A percentile compares a stretch with the other conserved stretches of the same genome.
These are phyloP conservation scores for Sugiyamaella lignohabitans DNA, from an alignment of 805 yeast genomes.

Conservation along the genomic window DNA sequence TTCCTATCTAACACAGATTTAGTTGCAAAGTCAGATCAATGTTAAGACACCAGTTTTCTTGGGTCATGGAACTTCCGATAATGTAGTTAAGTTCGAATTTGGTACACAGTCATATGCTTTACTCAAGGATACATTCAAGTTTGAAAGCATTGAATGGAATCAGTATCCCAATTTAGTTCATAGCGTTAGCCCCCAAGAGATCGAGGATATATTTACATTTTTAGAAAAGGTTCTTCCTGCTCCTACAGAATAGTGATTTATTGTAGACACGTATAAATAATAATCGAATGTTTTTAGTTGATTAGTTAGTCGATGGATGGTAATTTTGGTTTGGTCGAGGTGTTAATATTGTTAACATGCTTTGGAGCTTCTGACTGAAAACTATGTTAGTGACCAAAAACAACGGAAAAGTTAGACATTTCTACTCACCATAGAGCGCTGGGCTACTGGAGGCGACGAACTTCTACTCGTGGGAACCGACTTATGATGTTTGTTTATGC, in stretches of 20 bases:
- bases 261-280: too few relatives aligned
- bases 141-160: constrained; percentile 39
- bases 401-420: too few relatives aligned
- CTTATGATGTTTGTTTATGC: constrained; percentile 8
- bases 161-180: constrained; percentile 63
- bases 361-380: neutral
- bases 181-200: constrained; percentile 59
- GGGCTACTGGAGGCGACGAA: constrained; percentile 9
- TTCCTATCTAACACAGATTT: neutral
- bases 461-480: constrained; percentile 11
- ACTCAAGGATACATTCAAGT: constrained; percentile 42
- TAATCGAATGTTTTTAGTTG: too few relatives aligned
- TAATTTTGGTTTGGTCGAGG: too few relatives aligned
- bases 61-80: constrained; percentile 82
- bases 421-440: constrained; percentile 2
- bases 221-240: constrained; percentile 33
- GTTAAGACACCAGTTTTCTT: constrained; percentile 69
- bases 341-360: neutral
- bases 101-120: constrained; percentile 41
- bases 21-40: constrained; percentile 36
- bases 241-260: neutral
- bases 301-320: too few relatives aligned
- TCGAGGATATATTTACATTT: constrained; percentile 47
- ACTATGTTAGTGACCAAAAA: neutral
- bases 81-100: constrained; percentile 43